phyloP scores from a whole-genome alignment of 768 basidiomycete genomes.

The Holtermannia corniformis region DNA sequence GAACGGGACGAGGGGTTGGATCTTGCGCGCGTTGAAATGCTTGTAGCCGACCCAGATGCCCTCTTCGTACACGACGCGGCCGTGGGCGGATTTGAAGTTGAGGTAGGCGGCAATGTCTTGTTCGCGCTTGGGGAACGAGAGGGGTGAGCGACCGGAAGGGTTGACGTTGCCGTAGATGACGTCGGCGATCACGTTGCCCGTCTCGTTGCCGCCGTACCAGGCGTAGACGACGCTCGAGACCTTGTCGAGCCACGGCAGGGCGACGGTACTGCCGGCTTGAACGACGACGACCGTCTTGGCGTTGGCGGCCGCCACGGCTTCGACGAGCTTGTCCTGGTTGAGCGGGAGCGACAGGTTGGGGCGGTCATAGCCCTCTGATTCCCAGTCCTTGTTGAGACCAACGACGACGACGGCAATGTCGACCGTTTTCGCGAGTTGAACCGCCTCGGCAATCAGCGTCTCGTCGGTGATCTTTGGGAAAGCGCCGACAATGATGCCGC shows the following conservation, averaged over 20 bases:
- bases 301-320: constrained; percentile 51
- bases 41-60: constrained; percentile 42
- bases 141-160: constrained; percentile 62
- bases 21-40: constrained; percentile 36
- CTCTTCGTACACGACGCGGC: constrained; percentile 24
- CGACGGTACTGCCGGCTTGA: constrained; percentile 48
- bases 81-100: constrained; percentile 45
- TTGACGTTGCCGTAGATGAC: constrained; percentile 70
- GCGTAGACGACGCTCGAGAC: constrained; percentile 63
- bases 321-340: constrained; percentile 55
- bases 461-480: neutral
- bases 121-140: constrained; percentile 66
- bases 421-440: constrained; percentile 47
- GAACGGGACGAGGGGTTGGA: constrained; percentile 59
- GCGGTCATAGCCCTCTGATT: constrained; percentile 51
- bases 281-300: constrained; percentile 59
- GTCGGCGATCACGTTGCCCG: constrained; percentile 58
- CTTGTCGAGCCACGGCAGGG: constrained; percentile 63
- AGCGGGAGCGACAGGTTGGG: constrained; percentile 50
- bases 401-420: constrained; percentile 55
- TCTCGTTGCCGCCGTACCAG: constrained; percentile 77
- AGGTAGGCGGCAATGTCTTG: constrained; percentile 60
- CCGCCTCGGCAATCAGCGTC: constrained; percentile 47
- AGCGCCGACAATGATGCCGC: neutral
- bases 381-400: constrained; percentile 56